Conservation (phyloP, 352 stramenopile genomes). For the Phytophthora tubulina region DNA sequence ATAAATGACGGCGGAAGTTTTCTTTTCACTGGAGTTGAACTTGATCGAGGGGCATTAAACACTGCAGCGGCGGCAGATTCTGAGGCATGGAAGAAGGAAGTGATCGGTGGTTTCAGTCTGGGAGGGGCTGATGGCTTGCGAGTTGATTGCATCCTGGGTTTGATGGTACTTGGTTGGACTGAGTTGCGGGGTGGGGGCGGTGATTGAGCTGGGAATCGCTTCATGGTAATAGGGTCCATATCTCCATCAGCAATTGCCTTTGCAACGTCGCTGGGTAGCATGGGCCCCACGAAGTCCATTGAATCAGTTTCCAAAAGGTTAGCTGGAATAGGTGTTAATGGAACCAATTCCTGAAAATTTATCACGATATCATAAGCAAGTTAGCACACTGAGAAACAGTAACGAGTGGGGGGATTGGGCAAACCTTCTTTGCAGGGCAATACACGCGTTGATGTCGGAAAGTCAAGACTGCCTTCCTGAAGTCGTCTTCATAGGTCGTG, state of each 20-base stretch:
- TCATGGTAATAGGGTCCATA: constrained; percentile 78
- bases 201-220: constrained; percentile 42
- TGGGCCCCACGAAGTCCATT: constrained; percentile 77
- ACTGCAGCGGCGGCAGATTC: constrained; percentile 24
- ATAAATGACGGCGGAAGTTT: constrained; percentile 39
- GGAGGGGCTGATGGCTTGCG: constrained; percentile 1
- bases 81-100: constrained; percentile 39
- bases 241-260: constrained; percentile 70
- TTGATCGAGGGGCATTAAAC: constrained; percentile 31
- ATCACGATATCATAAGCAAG: neutral
- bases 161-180: constrained; percentile 11
- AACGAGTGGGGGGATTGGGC: neutral
- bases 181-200: neutral
- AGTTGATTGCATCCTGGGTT: neutral
- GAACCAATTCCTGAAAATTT: constrained; percentile 63
- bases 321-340: constrained; percentile 64
- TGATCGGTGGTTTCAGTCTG: constrained; percentile 25
- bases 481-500: constrained; percentile 67
- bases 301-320: constrained; percentile 40
- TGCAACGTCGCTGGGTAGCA: constrained; percentile 56
- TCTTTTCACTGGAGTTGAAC: constrained; percentile 22
- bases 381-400: constrained; percentile 5
- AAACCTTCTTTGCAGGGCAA: constrained; percentile 63
- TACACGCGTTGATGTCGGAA: constrained; percentile 82
- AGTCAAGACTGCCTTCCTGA: constrained; percentile 66